These are phyloP conservation scores for Durotheca rogersii DNA, from an alignment of 495 filamentous ascomycete genomes.

Conservation along the genomic window DNA sequence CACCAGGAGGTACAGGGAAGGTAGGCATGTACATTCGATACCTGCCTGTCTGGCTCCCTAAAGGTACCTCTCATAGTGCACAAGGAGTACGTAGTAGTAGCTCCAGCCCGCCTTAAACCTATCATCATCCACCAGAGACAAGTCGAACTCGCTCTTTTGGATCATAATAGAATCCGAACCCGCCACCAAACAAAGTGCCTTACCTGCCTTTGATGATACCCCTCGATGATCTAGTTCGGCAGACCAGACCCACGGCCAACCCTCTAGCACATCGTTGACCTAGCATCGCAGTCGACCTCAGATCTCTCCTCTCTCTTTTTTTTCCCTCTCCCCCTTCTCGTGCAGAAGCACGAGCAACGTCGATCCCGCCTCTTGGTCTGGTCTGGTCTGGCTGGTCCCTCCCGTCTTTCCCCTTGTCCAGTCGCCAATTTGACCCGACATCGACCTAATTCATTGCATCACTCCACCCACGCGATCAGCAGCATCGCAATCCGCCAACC, in stretches of 20 bases:
- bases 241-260: constrained; percentile 9
- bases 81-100: not conserved
- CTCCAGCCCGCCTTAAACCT: constrained; percentile 30
- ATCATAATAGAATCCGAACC: constrained; percentile 30
- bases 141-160: constrained; percentile 26
- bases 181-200: constrained; percentile 1
- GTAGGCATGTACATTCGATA: too few species aligned
- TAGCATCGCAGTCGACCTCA: too few species aligned
- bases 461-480: constrained; percentile 33
- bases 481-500: constrained; percentile 11
- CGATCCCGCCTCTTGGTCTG: constrained; percentile 6
- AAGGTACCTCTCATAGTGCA: too few species aligned
- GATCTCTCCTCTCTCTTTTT: too few species aligned
- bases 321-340: constrained; percentile 10
- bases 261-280: too few species aligned
- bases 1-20: too few species aligned
- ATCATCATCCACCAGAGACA: constrained; percentile 30
- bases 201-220: constrained; percentile 23
- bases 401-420: constrained; percentile 7
- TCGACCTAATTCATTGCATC: constrained; percentile 33
- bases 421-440: constrained; percentile 30
- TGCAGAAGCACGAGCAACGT: constrained; percentile 21
- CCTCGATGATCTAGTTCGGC: constrained; percentile 28
- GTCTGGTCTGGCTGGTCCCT: too few species aligned
- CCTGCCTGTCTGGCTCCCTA: too few species aligned